Conservation (phyloP, 371 early-diverging fungal genomes). For the Mortierella sp. region DNA sequence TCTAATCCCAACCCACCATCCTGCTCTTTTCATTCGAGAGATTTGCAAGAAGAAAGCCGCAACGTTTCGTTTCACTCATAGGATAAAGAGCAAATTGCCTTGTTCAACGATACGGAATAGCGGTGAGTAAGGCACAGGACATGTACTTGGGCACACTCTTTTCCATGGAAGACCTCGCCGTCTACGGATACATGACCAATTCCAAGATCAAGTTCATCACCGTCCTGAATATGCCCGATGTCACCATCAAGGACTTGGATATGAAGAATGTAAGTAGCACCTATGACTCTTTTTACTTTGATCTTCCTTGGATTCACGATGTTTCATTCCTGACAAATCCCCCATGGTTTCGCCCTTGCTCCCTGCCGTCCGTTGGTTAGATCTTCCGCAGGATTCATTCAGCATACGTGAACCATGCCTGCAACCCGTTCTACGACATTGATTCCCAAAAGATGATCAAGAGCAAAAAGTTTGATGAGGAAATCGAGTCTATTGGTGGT, state of each 20-base stretch:
- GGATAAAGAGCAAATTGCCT: no score
- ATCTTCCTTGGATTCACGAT: no score
- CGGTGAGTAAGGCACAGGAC: conserved; percentile 75
- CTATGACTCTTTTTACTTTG: neutral
- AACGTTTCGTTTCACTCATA: no score
- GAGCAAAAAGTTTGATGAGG: conserved; percentile 65
- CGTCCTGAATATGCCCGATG: conserved; percentile 80
- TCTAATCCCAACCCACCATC: no score
- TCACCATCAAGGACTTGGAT: conserved; percentile 80
- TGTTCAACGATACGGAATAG: no score
- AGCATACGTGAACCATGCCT: conserved; percentile 80
- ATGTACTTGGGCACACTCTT: conserved; percentile 86
- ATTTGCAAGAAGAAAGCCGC: no score
- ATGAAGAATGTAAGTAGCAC: conserved; percentile 75
- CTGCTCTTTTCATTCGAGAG: no score
- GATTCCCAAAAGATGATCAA: conserved; percentile 67
- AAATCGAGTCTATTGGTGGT: conserved; percentile 68
- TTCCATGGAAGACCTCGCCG: conserved; percentile 87
- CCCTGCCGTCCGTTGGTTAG: no score
- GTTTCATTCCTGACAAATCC: no score
- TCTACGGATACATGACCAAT: conserved; percentile 91
- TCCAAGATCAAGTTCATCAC: conserved; percentile 85
- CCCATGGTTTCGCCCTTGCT: no score
- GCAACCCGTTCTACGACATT: conserved; percentile 85
- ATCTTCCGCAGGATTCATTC: conserved; percentile 83